Evolutionary conservation across 163 green algal species (phyloP).

Genomic region (Coccomyxa subellipsoidea): DNA sequence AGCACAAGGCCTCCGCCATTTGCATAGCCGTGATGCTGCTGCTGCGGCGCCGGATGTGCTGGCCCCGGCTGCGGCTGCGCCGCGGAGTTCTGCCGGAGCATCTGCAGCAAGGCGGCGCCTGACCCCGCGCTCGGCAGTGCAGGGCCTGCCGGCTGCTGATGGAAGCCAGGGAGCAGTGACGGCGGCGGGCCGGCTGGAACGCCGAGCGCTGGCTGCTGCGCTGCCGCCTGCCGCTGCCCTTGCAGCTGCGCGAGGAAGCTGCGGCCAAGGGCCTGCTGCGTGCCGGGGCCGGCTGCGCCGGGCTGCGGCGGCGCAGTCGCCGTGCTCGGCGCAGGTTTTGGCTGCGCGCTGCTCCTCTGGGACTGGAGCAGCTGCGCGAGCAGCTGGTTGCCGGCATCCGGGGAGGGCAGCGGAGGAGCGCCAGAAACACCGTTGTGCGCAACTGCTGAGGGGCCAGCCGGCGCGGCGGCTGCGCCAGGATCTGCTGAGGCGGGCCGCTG

Average conservation of each 20-base stretch:
- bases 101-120: not conserved
- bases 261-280: not conserved
- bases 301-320: not conserved
- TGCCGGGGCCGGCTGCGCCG: not conserved
- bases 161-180: not conserved
- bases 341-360: not conserved
- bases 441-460: not conserved
- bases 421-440: too few relatives aligned
- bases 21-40: not conserved
- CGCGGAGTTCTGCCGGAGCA: not conserved
- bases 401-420: too few relatives aligned
- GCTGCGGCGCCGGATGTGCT: not conserved
- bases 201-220: not conserved
- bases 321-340: not conserved
- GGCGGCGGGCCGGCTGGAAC: too few relatives aligned
- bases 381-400: not conserved
- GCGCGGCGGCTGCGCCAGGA: not conserved
- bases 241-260: constrained; percentile 8
- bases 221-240: not conserved
- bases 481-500: not conserved
- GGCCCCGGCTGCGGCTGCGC: too few relatives aligned
- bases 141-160: not conserved
- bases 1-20: not conserved
- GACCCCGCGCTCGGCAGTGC: not conserved
- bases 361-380: not conserved